These are phyloP conservation scores for Pholiota microspora DNA, from an alignment of 768 basidiomycete genomes.

Conservation along the genomic window DNA sequence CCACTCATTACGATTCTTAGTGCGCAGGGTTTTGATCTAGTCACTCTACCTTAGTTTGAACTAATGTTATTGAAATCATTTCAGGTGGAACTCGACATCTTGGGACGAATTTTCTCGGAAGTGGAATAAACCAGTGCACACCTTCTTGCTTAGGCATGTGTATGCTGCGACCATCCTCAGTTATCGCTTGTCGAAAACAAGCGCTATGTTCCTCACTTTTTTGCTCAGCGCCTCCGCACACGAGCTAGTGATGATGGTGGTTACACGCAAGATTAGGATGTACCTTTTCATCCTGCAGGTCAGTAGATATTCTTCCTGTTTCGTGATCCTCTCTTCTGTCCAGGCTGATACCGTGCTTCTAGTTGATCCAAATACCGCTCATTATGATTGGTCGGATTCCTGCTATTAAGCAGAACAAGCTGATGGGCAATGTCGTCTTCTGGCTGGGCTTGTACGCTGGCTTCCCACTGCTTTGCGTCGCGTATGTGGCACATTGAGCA, in stretches of 20 bases:
- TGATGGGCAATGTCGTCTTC: constrained; percentile 84
- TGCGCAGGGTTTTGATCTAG: constrained; percentile 14
- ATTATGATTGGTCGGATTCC: constrained; percentile 80
- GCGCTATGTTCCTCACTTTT: constrained; percentile 94
- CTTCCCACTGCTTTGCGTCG: constrained; percentile 90
- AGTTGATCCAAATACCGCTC: constrained; percentile 90
- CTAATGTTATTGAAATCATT: background rate
- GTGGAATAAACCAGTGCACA: constrained; percentile 97
- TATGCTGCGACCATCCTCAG: constrained; percentile 85
- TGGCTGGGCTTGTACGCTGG: constrained; percentile 93
- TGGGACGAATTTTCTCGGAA: constrained; percentile 98
- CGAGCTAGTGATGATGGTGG: constrained; percentile 95
- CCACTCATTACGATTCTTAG: constrained; percentile 1
- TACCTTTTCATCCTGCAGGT: constrained; percentile 83
- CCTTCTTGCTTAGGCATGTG: constrained; percentile 92
- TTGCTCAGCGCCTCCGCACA: constrained; percentile 86
- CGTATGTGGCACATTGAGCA: constrained; percentile 44
- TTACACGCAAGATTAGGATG: constrained; percentile 89
- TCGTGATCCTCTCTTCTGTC: too few relatives aligned
- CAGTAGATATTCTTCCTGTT: background rate
- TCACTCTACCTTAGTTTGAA: background rate
- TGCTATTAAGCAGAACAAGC: constrained; percentile 74
- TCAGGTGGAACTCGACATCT: constrained; percentile 91
- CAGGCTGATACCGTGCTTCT: too few relatives aligned
- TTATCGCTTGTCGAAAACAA: constrained; percentile 68